Percentiles rank a stretch among this genome's conserved stretches.
Conservation (phyloP, 306 rosid genomes). For the Herpetospermum pedunculosum region DNA sequence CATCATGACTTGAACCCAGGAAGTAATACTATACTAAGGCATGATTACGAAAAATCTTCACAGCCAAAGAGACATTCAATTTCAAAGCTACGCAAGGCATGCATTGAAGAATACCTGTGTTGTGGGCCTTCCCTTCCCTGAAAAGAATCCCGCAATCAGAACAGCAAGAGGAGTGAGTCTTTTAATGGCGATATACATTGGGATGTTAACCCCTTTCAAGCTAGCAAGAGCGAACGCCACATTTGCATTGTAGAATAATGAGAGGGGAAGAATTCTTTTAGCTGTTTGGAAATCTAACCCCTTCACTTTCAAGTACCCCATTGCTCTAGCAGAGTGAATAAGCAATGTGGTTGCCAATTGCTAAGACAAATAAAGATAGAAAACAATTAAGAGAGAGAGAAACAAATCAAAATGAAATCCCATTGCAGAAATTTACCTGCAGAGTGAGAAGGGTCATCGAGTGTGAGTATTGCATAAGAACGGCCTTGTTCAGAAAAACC, state of each 20-base stretch:
- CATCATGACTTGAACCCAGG: no score
- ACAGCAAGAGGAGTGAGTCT: slow-evolving; percentile 98
- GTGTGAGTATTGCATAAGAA: slow-evolving; percentile 75
- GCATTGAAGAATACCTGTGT: slow-evolving; percentile 30
- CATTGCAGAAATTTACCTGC: slow-evolving; percentile 38
- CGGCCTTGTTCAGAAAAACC: slow-evolving; percentile 95
- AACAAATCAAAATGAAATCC: not conserved
- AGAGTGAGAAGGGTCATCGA: slow-evolving; percentile 85
- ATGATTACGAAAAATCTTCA: not conserved
- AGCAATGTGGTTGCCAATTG: slow-evolving; percentile 69
- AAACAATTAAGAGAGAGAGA: not conserved
- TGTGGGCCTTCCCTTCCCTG: slow-evolving; percentile 71
- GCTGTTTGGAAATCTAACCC: slow-evolving; percentile 59
- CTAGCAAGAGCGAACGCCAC: slow-evolving; percentile 97
- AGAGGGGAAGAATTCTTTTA: slow-evolving; percentile 60
- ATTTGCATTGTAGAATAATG: slow-evolving; percentile 84
- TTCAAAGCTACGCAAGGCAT: not conserved
- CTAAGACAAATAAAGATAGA: slow-evolving; percentile 23
- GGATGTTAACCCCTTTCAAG: slow-evolving; percentile 90
- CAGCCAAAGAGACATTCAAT: not conserved
- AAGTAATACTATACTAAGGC: not conserved
- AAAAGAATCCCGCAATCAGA: slow-evolving; percentile 56
- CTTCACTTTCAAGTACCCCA: slow-evolving; percentile 64
- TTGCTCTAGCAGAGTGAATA: slow-evolving; percentile 52
- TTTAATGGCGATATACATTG: slow-evolving; percentile 96